A percentile compares a stretch with the other conserved stretches of the same genome.
These are phyloP conservation scores for Golubevia sp. DNA, from an alignment of 1,284 basidiomycete species.

Conservation along the genomic window DNA sequence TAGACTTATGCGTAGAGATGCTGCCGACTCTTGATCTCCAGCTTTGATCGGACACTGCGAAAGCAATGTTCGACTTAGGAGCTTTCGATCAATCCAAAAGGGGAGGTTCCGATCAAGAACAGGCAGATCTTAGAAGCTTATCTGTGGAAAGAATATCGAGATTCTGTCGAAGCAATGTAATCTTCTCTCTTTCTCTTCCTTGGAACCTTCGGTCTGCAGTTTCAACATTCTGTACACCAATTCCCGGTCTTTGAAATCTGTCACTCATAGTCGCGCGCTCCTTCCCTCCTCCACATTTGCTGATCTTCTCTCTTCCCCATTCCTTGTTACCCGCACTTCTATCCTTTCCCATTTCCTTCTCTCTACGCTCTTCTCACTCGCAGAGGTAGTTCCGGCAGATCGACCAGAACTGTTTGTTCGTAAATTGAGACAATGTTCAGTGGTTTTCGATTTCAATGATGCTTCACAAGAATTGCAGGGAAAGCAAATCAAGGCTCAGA, in stretches of 20 bases:
- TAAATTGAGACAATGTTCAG: constrained; percentile 94
- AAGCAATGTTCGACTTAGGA: too few species aligned
- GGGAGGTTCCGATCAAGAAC: too few species aligned
- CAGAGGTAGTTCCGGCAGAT: constrained; percentile 87
- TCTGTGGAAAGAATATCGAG: too few species aligned
- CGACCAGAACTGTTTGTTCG: constrained; percentile 88
- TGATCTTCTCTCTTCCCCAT: background rate
- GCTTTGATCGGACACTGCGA: too few species aligned
- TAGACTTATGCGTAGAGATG: too few species aligned
- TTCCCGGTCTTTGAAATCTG: too few species aligned
- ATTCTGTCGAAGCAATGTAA: too few species aligned
- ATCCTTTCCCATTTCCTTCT: too few species aligned
- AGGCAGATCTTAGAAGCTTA: too few species aligned
- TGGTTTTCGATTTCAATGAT: constrained; percentile 99
- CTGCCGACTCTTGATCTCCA: too few species aligned
- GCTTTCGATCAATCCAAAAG: too few species aligned
- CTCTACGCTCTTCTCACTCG: constrained; percentile 3
- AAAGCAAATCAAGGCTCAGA: constrained; percentile 98
- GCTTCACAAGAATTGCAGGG: constrained; percentile 92
- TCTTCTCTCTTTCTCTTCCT: constrained; percentile 1
- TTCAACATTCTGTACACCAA: too few species aligned
- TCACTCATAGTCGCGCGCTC: background rate
- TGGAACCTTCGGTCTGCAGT: background rate
- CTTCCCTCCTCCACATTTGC: constrained; percentile 9
- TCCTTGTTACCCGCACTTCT: background rate